Evolutionary conservation across 805 yeast species (phyloP).

Genomic region (Candida orba): DNA sequence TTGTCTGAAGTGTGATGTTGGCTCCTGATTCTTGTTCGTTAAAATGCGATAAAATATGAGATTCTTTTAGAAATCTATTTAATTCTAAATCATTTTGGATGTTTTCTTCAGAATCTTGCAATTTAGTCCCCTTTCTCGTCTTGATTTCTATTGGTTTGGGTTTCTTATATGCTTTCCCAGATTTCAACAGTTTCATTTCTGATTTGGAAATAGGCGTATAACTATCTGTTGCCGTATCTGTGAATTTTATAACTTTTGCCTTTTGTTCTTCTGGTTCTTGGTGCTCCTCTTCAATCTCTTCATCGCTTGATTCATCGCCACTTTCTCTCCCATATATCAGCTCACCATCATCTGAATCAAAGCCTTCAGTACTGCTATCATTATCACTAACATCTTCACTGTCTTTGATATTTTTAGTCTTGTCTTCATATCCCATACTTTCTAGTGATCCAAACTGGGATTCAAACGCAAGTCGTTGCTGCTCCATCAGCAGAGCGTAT

Average conservation of each 20-base stretch:
- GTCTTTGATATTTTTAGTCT: constrained; percentile 25
- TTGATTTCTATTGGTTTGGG: constrained; percentile 9
- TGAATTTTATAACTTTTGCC: constrained; percentile 32
- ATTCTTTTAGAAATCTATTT: constrained; percentile 62
- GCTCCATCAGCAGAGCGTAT: constrained; percentile 35
- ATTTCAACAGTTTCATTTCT: constrained; percentile 45
- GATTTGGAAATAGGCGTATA: constrained; percentile 32
- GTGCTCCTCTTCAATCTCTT: constrained; percentile 12
- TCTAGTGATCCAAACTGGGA: constrained; percentile 57
- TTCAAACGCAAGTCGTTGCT: constrained; percentile 48
- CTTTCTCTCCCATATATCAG: constrained; percentile 5
- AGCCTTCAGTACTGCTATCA: constrained; percentile 13
- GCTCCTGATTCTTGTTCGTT: constrained; percentile 40
- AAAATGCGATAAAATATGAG: constrained; percentile 50
- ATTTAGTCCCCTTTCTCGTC: constrained; percentile 4
- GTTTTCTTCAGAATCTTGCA: constrained; percentile 41
- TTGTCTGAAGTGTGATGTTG: constrained; percentile 53
- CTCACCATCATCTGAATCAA: constrained; percentile 9
- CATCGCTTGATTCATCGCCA: constrained; percentile 9
- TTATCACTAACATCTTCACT: constrained; percentile 7
- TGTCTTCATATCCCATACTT: constrained; percentile 44
- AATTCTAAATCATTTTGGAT: constrained; percentile 64
- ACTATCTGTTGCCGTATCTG: constrained; percentile 26
- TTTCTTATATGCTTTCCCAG: constrained; percentile 43
- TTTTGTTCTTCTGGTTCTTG: constrained; percentile 13